phyloP scores from a whole-genome alignment of 2,329 filamentous ascomycete species.

The Apiospora hydei region DNA sequence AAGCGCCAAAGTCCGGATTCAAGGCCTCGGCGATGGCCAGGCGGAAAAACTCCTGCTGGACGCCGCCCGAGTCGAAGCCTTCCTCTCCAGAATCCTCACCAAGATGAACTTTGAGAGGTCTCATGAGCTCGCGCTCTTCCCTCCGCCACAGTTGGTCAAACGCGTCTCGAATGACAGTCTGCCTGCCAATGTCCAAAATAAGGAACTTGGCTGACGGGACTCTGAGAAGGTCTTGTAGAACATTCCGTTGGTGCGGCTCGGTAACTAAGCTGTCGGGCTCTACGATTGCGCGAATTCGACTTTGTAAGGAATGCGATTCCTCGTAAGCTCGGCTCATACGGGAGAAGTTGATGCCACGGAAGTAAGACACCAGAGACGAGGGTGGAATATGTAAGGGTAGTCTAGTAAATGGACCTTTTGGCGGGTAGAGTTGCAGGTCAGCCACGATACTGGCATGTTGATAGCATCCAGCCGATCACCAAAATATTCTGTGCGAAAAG shows the following conservation, averaged over 20 bases:
- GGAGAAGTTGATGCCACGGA: conserved; percentile 86
- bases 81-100: conserved; percentile 85
- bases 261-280: conserved; percentile 62
- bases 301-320: conserved; percentile 65
- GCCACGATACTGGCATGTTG: conserved; percentile 77
- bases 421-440: conserved; percentile 65
- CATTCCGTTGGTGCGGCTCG: conserved; percentile 64
- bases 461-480: conserved; percentile 78
- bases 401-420: conserved; percentile 78
- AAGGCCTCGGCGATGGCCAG: conserved; percentile 82
- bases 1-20: conserved; percentile 79
- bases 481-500: conserved; percentile 79
- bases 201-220: conserved; percentile 75
- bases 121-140: conserved; percentile 80
- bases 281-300: conserved; percentile 63
- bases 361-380: conserved; percentile 78
- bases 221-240: conserved; percentile 68
- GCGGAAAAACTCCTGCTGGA: conserved; percentile 96
- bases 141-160: conserved; percentile 91
- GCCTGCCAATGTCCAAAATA: conserved; percentile 71
- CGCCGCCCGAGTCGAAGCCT: conserved; percentile 91
- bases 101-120: conserved; percentile 87
- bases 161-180: conserved; percentile 73
- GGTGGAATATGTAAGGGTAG: conserved; percentile 80
- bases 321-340: conserved; percentile 85